Percentiles rank a stretch among this genome's conserved stretches.
Conservation (phyloP, 805 yeast genomes). For the Cyberlindnera galapagoensis region DNA sequence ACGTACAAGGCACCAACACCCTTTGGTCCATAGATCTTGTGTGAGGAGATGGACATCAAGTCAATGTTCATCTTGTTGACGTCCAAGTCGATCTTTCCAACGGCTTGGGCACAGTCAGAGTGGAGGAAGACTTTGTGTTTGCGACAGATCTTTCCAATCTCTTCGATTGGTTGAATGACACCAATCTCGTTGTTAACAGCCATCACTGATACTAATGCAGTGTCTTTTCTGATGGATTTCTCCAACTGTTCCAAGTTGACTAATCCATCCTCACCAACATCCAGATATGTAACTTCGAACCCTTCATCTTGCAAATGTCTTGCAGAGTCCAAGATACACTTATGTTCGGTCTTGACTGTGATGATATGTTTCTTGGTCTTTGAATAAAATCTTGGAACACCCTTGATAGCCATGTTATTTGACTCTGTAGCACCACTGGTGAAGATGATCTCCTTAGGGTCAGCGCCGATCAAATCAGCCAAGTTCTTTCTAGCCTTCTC, state of each 20-base stretch:
- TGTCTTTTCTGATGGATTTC: constrained; percentile 81
- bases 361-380: constrained; percentile 90
- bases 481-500: constrained; percentile 80
- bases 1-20: constrained; percentile 95
- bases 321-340: constrained; percentile 96
- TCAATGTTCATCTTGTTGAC: constrained; percentile 93
- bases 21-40: constrained; percentile 96
- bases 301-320: constrained; percentile 95
- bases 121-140: constrained; percentile 91
- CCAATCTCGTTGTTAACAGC: constrained; percentile 98
- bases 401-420: constrained; percentile 91
- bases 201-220: constrained; percentile 88
- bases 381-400: constrained; percentile 89
- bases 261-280: constrained; percentile 76
- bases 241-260: constrained; percentile 72
- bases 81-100: constrained; percentile 87
- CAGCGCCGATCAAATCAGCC: constrained; percentile 84
- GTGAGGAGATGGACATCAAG: constrained; percentile 88
- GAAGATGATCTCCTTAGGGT: constrained; percentile 93
- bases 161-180: constrained; percentile 91
- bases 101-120: constrained; percentile 96
- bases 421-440: constrained; percentile 98
- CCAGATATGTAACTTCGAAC: constrained; percentile 88
- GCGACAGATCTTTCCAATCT: constrained; percentile 84
- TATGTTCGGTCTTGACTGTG: constrained; percentile 96